Conservation (phyloP, 1,284 basidiomycete species). For the Ceraceosorus bombacis region DNA sequence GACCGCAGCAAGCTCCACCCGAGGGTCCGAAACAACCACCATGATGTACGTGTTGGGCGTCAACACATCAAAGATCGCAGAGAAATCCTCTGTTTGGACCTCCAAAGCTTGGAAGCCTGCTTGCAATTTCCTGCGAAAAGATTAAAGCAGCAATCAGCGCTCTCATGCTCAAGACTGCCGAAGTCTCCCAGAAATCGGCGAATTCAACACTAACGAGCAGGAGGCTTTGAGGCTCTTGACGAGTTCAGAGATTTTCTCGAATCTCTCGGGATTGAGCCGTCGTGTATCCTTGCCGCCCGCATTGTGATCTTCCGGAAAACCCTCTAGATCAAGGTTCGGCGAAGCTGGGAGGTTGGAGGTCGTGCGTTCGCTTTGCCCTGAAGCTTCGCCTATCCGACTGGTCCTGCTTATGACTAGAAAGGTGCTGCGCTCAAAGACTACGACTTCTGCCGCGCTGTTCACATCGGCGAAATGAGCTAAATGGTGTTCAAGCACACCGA, state of each 20-base stretch:
- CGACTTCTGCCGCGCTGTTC: constrained; percentile 82
- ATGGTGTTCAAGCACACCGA: constrained; percentile 75
- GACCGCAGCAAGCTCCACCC: constrained; percentile 74
- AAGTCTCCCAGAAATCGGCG: background rate
- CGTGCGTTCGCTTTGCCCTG: constrained; percentile 34
- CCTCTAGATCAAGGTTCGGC: constrained; percentile 5
- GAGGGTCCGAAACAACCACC: constrained; percentile 76
- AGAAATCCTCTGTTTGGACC: constrained; percentile 54
- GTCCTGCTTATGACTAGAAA: constrained; percentile 72
- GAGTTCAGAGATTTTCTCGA: constrained; percentile 89
- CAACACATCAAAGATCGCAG: constrained; percentile 86
- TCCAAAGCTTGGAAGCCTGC: constrained; percentile 44
- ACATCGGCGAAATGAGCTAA: constrained; percentile 74
- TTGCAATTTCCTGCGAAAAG: constrained; percentile 21
- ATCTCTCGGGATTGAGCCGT: constrained; percentile 63
- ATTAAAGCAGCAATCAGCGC: background rate
- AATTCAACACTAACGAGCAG: constrained; percentile 60
- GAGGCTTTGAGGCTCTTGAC: constrained; percentile 90
- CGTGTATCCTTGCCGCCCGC: constrained; percentile 1
- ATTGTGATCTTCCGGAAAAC: constrained; percentile 5
- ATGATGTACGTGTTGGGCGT: constrained; percentile 91
- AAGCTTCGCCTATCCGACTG: constrained; percentile 21
- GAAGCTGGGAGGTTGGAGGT: constrained; percentile 22
- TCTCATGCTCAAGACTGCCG: background rate
- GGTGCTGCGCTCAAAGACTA: constrained; percentile 92